Conservation (phyloP, 2,329 filamentous ascomycete genomes). For the Ceratocystis variospora region DNA sequence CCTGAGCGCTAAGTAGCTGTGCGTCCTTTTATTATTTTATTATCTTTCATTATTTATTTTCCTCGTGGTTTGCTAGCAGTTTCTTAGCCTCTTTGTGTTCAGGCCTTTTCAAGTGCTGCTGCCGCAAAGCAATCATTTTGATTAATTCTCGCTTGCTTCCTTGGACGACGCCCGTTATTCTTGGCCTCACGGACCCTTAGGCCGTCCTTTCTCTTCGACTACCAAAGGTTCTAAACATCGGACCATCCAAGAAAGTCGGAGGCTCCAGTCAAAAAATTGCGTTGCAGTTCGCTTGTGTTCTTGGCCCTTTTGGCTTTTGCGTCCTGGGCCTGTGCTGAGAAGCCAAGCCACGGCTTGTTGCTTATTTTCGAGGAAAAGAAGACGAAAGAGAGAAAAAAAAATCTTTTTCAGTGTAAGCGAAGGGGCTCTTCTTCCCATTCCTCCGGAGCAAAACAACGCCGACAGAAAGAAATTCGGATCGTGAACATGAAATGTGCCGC, state of each 20-base stretch:
- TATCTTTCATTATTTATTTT: background rate
- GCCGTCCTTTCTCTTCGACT: background rate
- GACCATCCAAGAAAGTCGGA: background rate
- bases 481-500: background rate
- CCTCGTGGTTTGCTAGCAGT: background rate
- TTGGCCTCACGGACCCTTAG: background rate
- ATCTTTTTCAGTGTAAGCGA: background rate
- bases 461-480: background rate
- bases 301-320: background rate
- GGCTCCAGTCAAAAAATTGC: background rate
- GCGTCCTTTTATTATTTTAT: background rate
- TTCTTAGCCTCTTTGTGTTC: too few species aligned
- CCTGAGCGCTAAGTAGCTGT: too few species aligned
- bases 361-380: background rate
- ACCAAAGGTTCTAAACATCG: background rate
- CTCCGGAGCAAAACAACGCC: background rate
- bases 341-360: background rate
- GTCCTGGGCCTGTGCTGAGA: background rate
- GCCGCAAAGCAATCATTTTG: background rate
- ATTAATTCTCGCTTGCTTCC: background rate
- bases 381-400: background rate
- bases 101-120: background rate
- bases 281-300: background rate
- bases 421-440: background rate
- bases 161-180: background rate